A percentile compares a stretch with the other conserved stretches of the same genome.
These are phyloP conservation scores for Coniella vitis DNA, from an alignment of 2,329 filamentous ascomycete species.

Conservation along the genomic window DNA sequence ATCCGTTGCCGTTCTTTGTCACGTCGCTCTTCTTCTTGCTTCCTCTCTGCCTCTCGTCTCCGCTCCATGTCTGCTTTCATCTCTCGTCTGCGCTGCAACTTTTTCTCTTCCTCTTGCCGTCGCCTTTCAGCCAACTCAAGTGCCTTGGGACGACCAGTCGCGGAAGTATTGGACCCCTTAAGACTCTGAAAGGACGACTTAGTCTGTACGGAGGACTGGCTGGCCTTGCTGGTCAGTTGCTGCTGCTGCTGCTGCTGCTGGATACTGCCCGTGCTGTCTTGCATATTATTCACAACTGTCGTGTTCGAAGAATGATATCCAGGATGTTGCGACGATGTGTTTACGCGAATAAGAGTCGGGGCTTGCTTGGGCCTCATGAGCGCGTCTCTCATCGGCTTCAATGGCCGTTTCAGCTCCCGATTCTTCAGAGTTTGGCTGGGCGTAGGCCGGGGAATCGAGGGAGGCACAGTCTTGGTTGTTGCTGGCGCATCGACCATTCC, in stretches of 20 bases:
- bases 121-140: slow-evolving; percentile 71
- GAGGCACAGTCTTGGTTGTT: slow-evolving; percentile 45
- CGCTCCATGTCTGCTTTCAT: slow-evolving; percentile 76
- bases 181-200: slow-evolving; percentile 53
- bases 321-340: slow-evolving; percentile 55
- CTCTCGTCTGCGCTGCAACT: slow-evolving; percentile 70
- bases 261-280: slow-evolving; percentile 44
- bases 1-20: slow-evolving; percentile 55
- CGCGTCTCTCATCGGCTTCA: slow-evolving; percentile 56
- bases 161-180: slow-evolving; percentile 53
- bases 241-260: slow-evolving; percentile 33
- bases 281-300: slow-evolving; percentile 48
- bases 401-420: slow-evolving; percentile 50
- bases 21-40: slow-evolving; percentile 54
- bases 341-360: slow-evolving; percentile 67
- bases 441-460: slow-evolving; percentile 48
- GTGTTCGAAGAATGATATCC: slow-evolving; percentile 55
- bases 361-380: slow-evolving; percentile 55
- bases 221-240: slow-evolving; percentile 56
- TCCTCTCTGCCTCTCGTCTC: slow-evolving; percentile 64
- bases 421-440: slow-evolving; percentile 41
- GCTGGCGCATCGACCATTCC: slow-evolving; percentile 52
- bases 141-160: slow-evolving; percentile 60
- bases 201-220: slow-evolving; percentile 56
- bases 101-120: slow-evolving; percentile 78